Evolutionary conservation across 768 basidiomycete genomes (phyloP).

Genomic region (Suillus subaureus): DNA sequence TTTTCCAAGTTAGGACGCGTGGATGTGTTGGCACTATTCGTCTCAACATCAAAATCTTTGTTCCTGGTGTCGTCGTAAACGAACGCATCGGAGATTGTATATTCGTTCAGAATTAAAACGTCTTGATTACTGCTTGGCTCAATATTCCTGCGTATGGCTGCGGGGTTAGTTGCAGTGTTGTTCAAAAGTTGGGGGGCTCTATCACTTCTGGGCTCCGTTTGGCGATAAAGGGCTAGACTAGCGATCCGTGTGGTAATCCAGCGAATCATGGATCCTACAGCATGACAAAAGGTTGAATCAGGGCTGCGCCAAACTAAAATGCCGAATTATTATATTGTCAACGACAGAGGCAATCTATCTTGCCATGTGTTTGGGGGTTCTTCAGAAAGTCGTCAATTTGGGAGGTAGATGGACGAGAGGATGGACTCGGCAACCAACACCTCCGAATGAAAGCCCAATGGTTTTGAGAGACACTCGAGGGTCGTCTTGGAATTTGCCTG

Average conservation of each 20-base stretch:
- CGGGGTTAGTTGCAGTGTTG: too few relatives aligned
- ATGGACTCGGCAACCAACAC: not conserved
- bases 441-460: not conserved
- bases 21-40: too few relatives aligned
- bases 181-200: not conserved
- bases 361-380: not conserved
- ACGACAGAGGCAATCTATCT: not conserved
- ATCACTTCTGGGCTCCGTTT: not conserved
- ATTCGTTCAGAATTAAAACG: not conserved
- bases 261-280: not conserved
- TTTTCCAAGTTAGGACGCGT: not conserved
- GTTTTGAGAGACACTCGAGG: not conserved
- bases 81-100: not conserved
- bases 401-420: not conserved
- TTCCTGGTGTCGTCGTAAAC: not conserved
- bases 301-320: not conserved
- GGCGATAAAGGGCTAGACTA: not conserved
- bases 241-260: not conserved
- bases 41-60: not conserved
- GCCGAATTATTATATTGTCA: not conserved
- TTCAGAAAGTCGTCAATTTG: not conserved
- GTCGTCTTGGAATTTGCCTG: not conserved
- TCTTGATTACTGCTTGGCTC: not conserved
- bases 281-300: not conserved
- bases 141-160: not conserved